Evolutionary conservation across 108 stramenopile genomes (phyloP).

Genomic region (Aurantiochytrium sp.): DNA sequence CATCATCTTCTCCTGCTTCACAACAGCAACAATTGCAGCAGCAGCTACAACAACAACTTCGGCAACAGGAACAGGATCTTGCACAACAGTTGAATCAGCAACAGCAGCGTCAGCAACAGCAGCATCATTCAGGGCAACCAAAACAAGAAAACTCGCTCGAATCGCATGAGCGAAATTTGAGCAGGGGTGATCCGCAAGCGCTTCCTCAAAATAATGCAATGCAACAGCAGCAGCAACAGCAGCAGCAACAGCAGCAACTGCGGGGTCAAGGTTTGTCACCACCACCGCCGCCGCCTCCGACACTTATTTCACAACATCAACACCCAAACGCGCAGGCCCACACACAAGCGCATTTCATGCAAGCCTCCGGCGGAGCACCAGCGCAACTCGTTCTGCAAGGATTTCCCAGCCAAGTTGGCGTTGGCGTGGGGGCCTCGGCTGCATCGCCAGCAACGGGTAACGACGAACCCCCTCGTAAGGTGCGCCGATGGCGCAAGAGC

Average conservation of each 20-base stretch:
- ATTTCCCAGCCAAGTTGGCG: not conserved
- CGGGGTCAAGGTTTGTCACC: not conserved
- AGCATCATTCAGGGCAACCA: not conserved
- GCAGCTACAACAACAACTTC: not conserved
- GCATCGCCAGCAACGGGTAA: not conserved
- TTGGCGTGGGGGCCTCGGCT: not conserved
- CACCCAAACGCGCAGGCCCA: not conserved
- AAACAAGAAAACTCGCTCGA: not conserved
- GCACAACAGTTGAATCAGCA: not conserved
- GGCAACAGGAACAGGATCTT: not conserved
- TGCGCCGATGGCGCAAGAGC: not conserved
- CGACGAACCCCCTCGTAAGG: not conserved
- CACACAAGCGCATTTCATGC: not conserved
- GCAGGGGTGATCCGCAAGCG: too few relatives aligned
- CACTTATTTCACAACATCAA: not conserved
- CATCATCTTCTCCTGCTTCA: too few relatives aligned
- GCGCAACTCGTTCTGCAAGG: not conserved
- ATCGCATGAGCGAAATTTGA: not conserved
- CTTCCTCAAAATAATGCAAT: too few relatives aligned
- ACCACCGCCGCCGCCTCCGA: not conserved
- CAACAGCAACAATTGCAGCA: too few relatives aligned
- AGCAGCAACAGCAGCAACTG: not conserved
- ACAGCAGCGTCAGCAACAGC: not conserved
- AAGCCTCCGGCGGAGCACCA: not conserved
- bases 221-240: not conserved